A percentile compares a stretch with the other conserved stretches of the same genome.
Conservation (phyloP, 2,329 filamentous ascomycete genomes). For the Fusarium verrucosum region DNA sequence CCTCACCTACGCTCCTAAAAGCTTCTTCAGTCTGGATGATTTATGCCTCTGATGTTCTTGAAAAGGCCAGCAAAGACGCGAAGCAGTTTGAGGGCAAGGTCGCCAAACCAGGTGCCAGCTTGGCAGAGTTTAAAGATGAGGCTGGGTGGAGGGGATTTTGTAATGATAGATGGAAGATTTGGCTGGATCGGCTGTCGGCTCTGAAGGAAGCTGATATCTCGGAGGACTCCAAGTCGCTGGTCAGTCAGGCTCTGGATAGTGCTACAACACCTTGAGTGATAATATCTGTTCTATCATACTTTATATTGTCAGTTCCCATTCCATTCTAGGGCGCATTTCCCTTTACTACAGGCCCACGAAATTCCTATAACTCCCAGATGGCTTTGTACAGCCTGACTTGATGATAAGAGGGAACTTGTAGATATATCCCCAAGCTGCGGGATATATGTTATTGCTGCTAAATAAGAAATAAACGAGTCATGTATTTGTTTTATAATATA, state of each 20-base stretch:
- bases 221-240: background rate
- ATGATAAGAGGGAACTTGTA: too few species aligned
- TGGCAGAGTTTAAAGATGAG: background rate
- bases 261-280: background rate
- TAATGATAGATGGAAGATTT: conserved; percentile 21
- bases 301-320: too few species aligned
- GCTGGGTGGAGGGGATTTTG: conserved; percentile 33
- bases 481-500: too few species aligned
- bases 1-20: conserved; percentile 6
- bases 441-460: too few species aligned
- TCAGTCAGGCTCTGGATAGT: background rate
- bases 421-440: too few species aligned
- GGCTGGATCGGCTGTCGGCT: background rate
- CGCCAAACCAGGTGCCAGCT: conserved; percentile 20
- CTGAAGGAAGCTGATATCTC: background rate
- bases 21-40: conserved; percentile 25
- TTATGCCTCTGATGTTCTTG: conserved; percentile 10
- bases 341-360: too few species aligned
- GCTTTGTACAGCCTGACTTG: too few species aligned
- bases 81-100: conserved; percentile 38
- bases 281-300: too few species aligned
- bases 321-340: too few species aligned
- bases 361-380: too few species aligned
- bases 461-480: too few species aligned
- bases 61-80: background rate